phyloP scores from a whole-genome alignment of 345 rosid genomes.

The Dimocarpus longan region DNA sequence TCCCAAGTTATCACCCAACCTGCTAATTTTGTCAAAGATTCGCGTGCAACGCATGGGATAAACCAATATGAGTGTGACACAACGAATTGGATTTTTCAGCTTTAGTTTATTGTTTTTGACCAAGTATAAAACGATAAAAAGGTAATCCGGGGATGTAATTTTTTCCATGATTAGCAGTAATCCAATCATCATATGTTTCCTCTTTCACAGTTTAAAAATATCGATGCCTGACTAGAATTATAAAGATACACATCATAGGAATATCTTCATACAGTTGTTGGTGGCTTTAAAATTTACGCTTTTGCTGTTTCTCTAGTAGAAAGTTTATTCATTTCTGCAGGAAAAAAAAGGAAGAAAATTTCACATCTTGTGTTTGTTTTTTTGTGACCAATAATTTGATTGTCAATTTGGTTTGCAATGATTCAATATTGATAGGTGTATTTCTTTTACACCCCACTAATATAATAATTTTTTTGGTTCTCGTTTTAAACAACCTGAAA shows the following conservation, averaged over 20 bases:
- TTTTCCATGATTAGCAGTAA: conserved; percentile 18
- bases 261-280: conserved; percentile 7
- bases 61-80: conserved; percentile 43
- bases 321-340: conserved; percentile 6
- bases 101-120: conserved; percentile 28
- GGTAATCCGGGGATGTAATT: background rate
- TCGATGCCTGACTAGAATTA: background rate
- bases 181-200: conserved; percentile 20
- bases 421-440: background rate
- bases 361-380: conserved; percentile 18
- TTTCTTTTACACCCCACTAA: background rate
- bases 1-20: conserved; percentile 24
- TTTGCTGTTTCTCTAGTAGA: conserved; percentile 25
- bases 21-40: conserved; percentile 44
- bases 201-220: background rate
- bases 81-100: conserved; percentile 36
- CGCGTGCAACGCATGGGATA: conserved; percentile 51
- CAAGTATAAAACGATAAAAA: background rate
- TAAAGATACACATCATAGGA: conserved; percentile 11
- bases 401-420: conserved; percentile 11
- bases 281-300: conserved; percentile 21
- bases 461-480: too few relatives aligned
- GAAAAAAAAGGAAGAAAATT: background rate
- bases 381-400: conserved; percentile 25
- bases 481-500: background rate